phyloP scores from a whole-genome alignment of 148 eudicot genomes.

The Pharnaceum exiguum region DNA sequence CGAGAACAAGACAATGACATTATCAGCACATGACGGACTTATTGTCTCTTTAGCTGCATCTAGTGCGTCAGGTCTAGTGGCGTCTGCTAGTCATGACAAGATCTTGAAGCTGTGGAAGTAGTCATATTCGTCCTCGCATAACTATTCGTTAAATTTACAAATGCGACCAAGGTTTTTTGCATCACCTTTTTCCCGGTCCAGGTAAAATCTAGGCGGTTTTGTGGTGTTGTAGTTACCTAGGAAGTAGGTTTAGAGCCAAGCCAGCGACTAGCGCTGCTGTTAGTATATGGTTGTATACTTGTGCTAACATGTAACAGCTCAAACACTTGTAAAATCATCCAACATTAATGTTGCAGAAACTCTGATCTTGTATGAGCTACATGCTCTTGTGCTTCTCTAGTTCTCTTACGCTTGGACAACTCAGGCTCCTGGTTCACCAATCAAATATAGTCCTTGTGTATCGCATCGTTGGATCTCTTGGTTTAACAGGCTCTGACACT shows the following conservation, averaged over 20 bases:
- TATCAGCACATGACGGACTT: slow-evolving; percentile 70
- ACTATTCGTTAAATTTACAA: too few species aligned
- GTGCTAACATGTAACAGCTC: too few species aligned
- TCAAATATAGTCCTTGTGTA: too few species aligned
- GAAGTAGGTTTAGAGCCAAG: background rate
- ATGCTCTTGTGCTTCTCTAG: too few species aligned
- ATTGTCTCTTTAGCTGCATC: slow-evolving; percentile 69
- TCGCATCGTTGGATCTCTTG: too few species aligned
- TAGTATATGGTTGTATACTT: background rate
- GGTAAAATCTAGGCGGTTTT: background rate
- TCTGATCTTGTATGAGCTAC: too few species aligned
- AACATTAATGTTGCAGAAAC: too few species aligned
- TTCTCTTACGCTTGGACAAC: too few species aligned
- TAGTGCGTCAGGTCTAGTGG: slow-evolving; percentile 56
- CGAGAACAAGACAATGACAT: slow-evolving; percentile 67
- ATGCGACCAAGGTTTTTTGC: slow-evolving; percentile 6
- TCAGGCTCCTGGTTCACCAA: too few species aligned
- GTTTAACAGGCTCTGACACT: too few species aligned
- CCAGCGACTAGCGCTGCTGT: background rate
- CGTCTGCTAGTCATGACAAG: slow-evolving; percentile 88
- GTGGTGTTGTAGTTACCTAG: slow-evolving; percentile 8
- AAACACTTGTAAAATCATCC: too few species aligned
- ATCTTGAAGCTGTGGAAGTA: slow-evolving; percentile 82
- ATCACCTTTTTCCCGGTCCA: background rate
- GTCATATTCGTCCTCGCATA: background rate